These are phyloP conservation scores for Aspergillus funiculosus DNA, from an alignment of 495 filamentous ascomycete genomes.

Conservation along the genomic window DNA sequence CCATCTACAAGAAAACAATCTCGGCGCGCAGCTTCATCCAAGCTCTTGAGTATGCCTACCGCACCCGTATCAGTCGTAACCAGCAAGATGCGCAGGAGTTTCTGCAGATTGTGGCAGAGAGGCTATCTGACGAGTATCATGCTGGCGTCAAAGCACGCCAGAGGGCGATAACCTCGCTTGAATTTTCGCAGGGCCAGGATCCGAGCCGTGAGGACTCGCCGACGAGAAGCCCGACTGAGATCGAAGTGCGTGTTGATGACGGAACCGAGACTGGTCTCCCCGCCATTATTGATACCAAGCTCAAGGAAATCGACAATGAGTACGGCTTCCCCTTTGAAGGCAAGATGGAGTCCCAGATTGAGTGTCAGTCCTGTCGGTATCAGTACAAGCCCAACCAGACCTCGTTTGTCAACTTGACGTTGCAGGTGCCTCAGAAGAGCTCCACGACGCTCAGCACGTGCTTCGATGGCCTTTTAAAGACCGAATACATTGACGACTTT, in stretches of 20 bases:
- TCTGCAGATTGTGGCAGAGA: conserved; percentile 85
- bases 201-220: conserved; percentile 12
- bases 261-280: conserved; percentile 36
- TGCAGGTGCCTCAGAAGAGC: conserved; percentile 79
- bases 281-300: conserved; percentile 40
- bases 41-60: conserved; percentile 77
- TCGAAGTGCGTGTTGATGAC: conserved; percentile 41
- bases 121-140: conserved; percentile 89
- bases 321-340: conserved; percentile 84
- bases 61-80: conserved; percentile 80
- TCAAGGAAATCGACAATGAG: conserved; percentile 48
- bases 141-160: conserved; percentile 67
- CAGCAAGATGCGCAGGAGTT: conserved; percentile 99
- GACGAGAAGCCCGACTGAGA: conserved; percentile 25
- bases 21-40: conserved; percentile 74
- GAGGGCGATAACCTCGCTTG: conserved; percentile 25
- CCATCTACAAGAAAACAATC: conserved; percentile 90
- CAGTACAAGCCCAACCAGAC: conserved; percentile 76
- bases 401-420: conserved; percentile 83
- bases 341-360: conserved; percentile 81
- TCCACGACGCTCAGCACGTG: conserved; percentile 65
- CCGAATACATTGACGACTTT: conserved; percentile 94
- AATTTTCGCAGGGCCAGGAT: conserved; percentile 17
- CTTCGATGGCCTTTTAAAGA: conserved; percentile 90
- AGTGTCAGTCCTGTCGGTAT: conserved; percentile 84